Base-by-base conservation (phyloP, 2,329 filamentous ascomycete species). In the Ilyonectria sp. region DNA sequence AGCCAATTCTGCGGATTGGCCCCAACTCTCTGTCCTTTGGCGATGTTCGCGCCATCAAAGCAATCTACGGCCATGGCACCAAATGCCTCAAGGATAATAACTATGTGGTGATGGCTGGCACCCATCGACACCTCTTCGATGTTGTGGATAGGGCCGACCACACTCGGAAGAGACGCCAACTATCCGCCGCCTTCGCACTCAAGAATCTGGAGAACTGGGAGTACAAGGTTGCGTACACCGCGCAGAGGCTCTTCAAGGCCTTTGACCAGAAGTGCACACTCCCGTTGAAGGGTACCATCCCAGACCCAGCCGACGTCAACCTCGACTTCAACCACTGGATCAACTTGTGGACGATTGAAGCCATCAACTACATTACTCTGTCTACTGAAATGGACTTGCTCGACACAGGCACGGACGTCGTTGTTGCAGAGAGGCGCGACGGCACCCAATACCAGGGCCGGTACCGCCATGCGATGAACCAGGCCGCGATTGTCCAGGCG, bases 271-370 rank as follows among this genome's bases (percentile, higher is more conserved):
- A 73, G 40, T 83, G 83, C 69, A 83, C 82, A 6, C 71, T 70
- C 0, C 72, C 81, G 8, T 72, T 76, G 4, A 75, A 77, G 9
- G 68, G 67, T 8, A 63, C 66, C 2, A 67, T 54, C 19, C 77
- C 78, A 0, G 67, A 71, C 6, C 65, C 78, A 0, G 74, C 79
- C 21, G 84, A 86, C 56, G 57, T 85, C 26, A 85, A 80, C 1
- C 76, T 88, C 23, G 84, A 89, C 68, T 85, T 84, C 65, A 82
- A 85, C 7, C 77, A 79, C 10, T 88, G 62, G 66, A 83, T 82
- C 31, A 88, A 87, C 73, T 85, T 86, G 76, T 88, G 88, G 77
- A 86, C 85, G 0, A 78, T 88, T 8, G 86, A 89, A 63, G 86
- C 85, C n/a, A 88, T 88, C 59, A 84, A 83, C 43, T 85, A 87